Conservation (phyloP, 1,284 basidiomycete species). For the Ceraceosorus guamensis region DNA sequence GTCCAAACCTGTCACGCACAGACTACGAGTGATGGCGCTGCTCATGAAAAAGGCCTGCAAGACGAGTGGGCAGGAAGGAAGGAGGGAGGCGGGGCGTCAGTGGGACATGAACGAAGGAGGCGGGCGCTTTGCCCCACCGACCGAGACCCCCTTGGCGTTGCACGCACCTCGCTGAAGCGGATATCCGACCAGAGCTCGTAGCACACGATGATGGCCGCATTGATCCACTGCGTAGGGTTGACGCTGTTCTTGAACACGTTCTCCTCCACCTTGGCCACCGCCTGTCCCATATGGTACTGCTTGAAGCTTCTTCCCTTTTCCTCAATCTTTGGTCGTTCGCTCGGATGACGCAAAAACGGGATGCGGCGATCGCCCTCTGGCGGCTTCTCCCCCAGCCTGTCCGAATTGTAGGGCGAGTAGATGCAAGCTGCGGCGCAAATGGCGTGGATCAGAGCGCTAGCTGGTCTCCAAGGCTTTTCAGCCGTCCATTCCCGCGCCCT, state of each 20-base stretch:
- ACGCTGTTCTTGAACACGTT: conserved; percentile 5
- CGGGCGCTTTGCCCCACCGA: too few relatives aligned
- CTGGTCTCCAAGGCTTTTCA: conserved; percentile 7
- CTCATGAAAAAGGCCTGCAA: conserved; percentile 10
- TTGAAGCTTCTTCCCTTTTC: conserved; percentile 5
- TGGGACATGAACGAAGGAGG: too few relatives aligned
- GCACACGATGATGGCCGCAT: conserved; percentile 7
- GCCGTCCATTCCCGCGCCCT: conserved; percentile 2
- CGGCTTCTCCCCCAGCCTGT: background rate
- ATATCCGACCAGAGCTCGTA: conserved; percentile 10
- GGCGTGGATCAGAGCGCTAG: conserved; percentile 10
- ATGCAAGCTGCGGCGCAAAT: conserved; percentile 11
- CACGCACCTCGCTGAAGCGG: conserved; percentile 8
- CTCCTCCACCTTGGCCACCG: conserved; percentile 8
- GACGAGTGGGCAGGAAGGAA: too few relatives aligned
- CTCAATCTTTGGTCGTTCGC: background rate
- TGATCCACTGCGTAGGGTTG: conserved; percentile 14
- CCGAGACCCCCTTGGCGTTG: too few relatives aligned
- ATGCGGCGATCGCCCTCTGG: background rate
- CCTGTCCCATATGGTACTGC: conserved; percentile 13
- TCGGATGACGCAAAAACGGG: conserved; percentile 1
- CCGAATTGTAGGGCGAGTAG: conserved; percentile 12
- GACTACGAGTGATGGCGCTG: background rate
- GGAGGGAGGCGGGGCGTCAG: too few relatives aligned
- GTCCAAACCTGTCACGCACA: conserved; percentile 8